Conservation (phyloP, 306 rosid species). For the Pterocarpus macrocarpus region DNA sequence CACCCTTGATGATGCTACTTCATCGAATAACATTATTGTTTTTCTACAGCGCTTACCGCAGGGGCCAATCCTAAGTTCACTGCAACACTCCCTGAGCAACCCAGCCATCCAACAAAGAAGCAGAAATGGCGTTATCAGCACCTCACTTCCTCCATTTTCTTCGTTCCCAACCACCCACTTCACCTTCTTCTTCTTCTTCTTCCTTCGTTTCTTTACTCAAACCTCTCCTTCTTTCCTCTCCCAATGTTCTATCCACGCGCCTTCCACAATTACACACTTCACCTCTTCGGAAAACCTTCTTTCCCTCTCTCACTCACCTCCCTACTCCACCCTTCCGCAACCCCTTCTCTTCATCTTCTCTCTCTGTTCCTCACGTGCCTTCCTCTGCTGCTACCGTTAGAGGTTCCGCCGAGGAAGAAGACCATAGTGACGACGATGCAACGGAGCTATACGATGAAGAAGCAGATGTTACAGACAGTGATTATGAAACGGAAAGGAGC, state of each 20-base stretch:
- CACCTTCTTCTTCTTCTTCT: slow-evolving; percentile 46
- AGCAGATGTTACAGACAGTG: slow-evolving; percentile 19
- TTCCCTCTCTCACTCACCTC: slow-evolving; percentile 15
- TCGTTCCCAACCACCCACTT: slow-evolving; percentile 47
- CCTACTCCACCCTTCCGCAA: slow-evolving; percentile 11
- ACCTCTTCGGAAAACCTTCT: slow-evolving; percentile 35
- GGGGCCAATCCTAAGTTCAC: not conserved
- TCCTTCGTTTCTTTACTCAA: slow-evolving; percentile 52
- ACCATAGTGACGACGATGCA: slow-evolving; percentile 9
- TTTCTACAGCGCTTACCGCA: not conserved
- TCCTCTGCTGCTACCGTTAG: not conserved
- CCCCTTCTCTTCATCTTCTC: slow-evolving; percentile 46
- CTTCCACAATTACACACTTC: slow-evolving; percentile 4
- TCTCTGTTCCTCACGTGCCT: slow-evolving; percentile 29
- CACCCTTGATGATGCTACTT: not conserved
- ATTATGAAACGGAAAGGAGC: slow-evolving; percentile 10
- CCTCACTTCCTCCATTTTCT: slow-evolving; percentile 51
- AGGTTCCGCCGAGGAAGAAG: slow-evolving; percentile 24
- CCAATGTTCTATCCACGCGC: slow-evolving; percentile 25
- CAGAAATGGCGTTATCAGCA: slow-evolving; percentile 58
- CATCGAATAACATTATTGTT: not conserved
- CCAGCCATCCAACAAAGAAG: not conserved
- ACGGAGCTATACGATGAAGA: slow-evolving; percentile 41
- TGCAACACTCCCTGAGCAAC: not conserved
- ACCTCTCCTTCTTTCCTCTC: slow-evolving; percentile 54